These are phyloP conservation scores for Mortierella sp. DNA, from an alignment of 371 early-diverging fungal species.

Conservation along the genomic window DNA sequence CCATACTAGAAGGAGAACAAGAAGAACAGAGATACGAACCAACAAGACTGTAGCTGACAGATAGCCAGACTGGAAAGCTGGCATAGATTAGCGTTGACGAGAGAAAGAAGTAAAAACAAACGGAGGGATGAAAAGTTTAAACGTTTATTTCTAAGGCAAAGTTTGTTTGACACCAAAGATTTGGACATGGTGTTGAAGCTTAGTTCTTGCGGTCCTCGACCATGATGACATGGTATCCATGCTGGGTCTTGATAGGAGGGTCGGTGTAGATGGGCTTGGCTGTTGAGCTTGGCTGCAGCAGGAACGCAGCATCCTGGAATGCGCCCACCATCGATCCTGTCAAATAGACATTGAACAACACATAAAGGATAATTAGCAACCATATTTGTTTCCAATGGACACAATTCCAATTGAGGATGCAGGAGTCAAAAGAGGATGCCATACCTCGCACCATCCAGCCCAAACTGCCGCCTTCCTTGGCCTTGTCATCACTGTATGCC, in stretches of 20 bases:
- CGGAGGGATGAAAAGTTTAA: too few relatives aligned
- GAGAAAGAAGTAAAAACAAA: not conserved
- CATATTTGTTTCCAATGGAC: not conserved
- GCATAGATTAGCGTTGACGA: too few relatives aligned
- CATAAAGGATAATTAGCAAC: not conserved
- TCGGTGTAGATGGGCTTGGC: conserved; percentile 81
- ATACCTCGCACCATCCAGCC: conserved; percentile 88
- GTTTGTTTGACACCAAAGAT: not conserved
- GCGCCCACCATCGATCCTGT: conserved; percentile 87
- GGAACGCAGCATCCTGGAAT: conserved; percentile 94
- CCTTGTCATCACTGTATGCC: conserved; percentile 91
- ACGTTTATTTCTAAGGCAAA: too few relatives aligned
- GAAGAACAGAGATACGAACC: too few relatives aligned
- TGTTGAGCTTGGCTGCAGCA: conserved; percentile 79
- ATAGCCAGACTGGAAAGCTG: too few relatives aligned
- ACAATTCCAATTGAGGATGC: not conserved
- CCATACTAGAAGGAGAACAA: too few relatives aligned
- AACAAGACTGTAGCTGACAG: too few relatives aligned
- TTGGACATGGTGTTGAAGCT: not conserved
- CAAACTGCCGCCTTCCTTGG: conserved; percentile 77
- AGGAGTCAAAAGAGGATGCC: not conserved
- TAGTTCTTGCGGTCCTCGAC: conserved; percentile 75
- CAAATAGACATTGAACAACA: too few relatives aligned
- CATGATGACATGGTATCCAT: conserved; percentile 90
- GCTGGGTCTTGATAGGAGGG: conserved; percentile 78